Base-by-base conservation (phyloP, 2,329 filamentous ascomycete genomes). In the Ophiostoma montium region DNA sequence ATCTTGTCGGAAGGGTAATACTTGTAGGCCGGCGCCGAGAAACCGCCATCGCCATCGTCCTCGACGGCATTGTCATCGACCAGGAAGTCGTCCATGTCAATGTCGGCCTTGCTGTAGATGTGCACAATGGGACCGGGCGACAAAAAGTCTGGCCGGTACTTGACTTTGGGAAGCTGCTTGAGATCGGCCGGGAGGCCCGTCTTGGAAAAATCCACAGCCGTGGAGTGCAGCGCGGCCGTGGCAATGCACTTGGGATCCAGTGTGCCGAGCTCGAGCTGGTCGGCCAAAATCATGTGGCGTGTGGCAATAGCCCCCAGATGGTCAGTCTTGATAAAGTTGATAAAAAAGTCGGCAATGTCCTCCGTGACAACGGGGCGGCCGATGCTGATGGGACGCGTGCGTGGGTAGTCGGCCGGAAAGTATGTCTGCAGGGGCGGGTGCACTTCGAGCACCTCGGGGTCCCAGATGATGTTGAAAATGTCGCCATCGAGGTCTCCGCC, bases 401-500 rank as follows among this genome's bases (percentile, higher is more conserved):
- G 70, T 3, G 78, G 73, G 56, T 94, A 94, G 54, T 87, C 77
- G 0, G 86, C 86, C 0, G 87, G 76, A 1, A 3, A 0, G n/a
- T 70, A 76, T 0, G 64, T 67, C 0, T 13, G 19, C 11, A 56
- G 36, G 0, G 74, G 70, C 1, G 72, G 61, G 5, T 44, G 2
- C 0, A 79, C 68, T 0, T 62, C 59, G 0, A 57, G 52, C 3
- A 59, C 43, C 0, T 33, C 47, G 2, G 63, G 56, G 55, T 94
- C 86, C 71, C 76, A 92, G 44, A 94, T 84, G 46, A 94, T 65
- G 54, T 87, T 83, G 62, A 84, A 94, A 0, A 86, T 65, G 60
- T 95, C 88, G 0, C 87, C 87, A 55, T 92, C 86, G 0, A 94
- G 71, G 61, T 94, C 87, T 0, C 87, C 87, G 1, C 87, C 87